Percentiles rank a stretch among this genome's conserved stretches.
Conservation (phyloP, 345 rosid species). For the Gossypium australe region DNA sequence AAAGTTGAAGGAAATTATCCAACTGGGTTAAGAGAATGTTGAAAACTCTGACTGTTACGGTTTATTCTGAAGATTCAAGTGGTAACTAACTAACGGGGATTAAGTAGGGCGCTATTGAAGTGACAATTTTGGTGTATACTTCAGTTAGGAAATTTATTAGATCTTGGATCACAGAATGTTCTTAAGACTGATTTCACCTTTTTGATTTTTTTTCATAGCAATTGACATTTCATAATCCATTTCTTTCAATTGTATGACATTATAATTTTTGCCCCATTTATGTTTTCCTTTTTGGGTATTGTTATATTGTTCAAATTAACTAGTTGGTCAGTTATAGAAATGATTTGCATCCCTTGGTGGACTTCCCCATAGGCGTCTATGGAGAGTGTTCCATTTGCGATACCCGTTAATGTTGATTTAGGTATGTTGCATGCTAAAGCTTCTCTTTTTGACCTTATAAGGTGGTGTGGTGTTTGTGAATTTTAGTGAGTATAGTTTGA, state of each 20-base stretch:
- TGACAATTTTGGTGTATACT: slow-evolving; percentile 29
- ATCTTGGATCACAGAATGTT: slow-evolving; percentile 19
- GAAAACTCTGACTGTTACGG: background rate
- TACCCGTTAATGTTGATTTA: too few species aligned
- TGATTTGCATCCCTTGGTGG: background rate
- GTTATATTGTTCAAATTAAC: background rate
- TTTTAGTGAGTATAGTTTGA: too few species aligned
- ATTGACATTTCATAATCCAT: slow-evolving; percentile 17
- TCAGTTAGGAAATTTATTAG: slow-evolving; percentile 20
- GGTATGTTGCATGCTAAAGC: too few species aligned
- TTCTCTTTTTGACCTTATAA: too few species aligned
- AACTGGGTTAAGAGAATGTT: background rate
- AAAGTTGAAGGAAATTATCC: background rate
- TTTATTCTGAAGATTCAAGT: background rate
- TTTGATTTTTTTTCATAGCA: background rate
- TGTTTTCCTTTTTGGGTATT: background rate
- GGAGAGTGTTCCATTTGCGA: too few species aligned
- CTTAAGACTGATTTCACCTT: background rate
- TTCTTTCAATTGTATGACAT: slow-evolving; percentile 25
- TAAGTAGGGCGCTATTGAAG: background rate
- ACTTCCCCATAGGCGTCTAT: too few species aligned
- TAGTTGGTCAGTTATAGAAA: background rate
- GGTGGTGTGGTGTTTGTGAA: too few species aligned
- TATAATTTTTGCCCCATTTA: background rate
- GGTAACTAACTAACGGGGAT: background rate